A percentile compares a stretch with the other conserved stretches of the same genome.
phyloP scores from a whole-genome alignment of 2,329 filamentous ascomycete genomes.

The Ramichloridium luteum region DNA sequence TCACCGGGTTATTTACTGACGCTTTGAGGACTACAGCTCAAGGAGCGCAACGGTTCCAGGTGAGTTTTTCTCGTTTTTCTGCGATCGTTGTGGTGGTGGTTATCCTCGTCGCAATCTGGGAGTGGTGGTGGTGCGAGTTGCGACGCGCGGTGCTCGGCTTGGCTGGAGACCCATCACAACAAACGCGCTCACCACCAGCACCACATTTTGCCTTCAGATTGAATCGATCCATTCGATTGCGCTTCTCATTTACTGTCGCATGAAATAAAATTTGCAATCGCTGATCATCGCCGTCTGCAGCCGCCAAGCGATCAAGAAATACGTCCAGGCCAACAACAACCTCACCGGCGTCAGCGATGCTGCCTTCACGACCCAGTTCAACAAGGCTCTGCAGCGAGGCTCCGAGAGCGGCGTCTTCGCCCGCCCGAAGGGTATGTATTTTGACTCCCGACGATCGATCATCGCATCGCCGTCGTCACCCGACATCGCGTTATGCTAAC shows the following conservation, averaged over 20 bases:
- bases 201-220: no score
- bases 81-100: no score
- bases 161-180: no score
- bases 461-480: conserved; percentile 4
- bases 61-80: no score
- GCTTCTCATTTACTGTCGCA: no score
- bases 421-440: conserved; percentile 72
- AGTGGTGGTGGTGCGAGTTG: conserved; percentile 7
- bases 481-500: conserved; percentile 4
- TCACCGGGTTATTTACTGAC: conserved; percentile 41
- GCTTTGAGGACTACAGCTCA: conserved; percentile 43
- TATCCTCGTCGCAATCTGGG: conserved; percentile 7
- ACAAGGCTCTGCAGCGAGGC: conserved; percentile 69
- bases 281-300: no score
- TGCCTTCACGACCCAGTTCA: conserved; percentile 64
- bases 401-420: conserved; percentile 79
- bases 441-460: conserved; percentile 7
- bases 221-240: no score
- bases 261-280: no score
- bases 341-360: conserved; percentile 41
- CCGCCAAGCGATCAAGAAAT: conserved; percentile 64
- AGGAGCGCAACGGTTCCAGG: conserved; percentile 60
- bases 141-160: no score
- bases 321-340: conserved; percentile 60
- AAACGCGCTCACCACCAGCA: no score